Conservation (phyloP, 2,329 filamentous ascomycete genomes). For the Colletotrichum aenigma region DNA sequence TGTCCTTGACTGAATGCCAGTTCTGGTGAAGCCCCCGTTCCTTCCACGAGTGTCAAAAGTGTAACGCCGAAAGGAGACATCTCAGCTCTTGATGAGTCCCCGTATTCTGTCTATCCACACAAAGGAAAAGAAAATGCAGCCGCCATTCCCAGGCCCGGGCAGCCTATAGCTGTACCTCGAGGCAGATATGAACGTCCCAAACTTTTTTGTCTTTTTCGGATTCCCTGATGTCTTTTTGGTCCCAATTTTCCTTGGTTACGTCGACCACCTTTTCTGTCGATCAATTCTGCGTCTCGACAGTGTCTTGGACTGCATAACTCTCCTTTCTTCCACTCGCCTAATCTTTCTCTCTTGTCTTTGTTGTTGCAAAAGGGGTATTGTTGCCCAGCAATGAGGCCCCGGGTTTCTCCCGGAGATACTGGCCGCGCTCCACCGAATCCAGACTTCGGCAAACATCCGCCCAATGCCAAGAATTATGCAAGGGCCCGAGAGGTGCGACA, state of each 20-base stretch:
- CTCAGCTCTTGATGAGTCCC: slow-evolving; percentile 62
- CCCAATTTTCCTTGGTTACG: neutral
- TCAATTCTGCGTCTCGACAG: neutral
- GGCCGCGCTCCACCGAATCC: neutral
- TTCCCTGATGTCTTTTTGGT: neutral
- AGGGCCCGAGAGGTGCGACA: neutral
- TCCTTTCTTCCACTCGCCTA: neutral
- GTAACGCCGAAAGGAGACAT: slow-evolving; percentile 42
- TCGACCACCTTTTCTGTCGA: neutral
- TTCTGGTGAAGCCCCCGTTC: neutral
- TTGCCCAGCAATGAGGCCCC: neutral
- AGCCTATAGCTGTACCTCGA: slow-evolving; percentile 5
- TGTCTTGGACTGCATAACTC: neutral
- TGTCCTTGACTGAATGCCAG: neutral
- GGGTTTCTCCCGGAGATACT: neutral
- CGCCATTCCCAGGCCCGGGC: neutral
- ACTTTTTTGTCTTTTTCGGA: neutral
- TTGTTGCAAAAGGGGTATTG: neutral
- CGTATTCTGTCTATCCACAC: slow-evolving; percentile 30
- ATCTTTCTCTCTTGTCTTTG: neutral
- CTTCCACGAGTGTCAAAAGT: neutral
- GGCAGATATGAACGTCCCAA: slow-evolving; percentile 11
- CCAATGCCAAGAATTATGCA: slow-evolving; percentile 10
- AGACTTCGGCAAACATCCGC: neutral
- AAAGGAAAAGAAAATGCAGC: slow-evolving; percentile 13